Conservation (phyloP, 345 rosid genomes). For the Eucalyptus cloeziana region DNA sequence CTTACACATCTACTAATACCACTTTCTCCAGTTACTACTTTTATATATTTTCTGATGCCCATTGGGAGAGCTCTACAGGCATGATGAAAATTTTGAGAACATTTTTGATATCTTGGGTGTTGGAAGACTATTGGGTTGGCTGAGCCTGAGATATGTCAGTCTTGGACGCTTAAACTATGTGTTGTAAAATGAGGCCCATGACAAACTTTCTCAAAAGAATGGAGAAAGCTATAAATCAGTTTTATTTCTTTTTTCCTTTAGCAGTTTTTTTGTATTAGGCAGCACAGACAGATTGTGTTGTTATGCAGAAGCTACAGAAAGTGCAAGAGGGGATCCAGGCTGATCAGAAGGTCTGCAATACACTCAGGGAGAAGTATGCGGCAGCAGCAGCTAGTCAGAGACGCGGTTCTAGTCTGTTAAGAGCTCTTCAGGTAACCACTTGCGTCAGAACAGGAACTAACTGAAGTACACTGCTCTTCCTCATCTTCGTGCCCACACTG, state of each 20-base stretch:
- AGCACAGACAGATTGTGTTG: neutral
- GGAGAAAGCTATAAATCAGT: neutral
- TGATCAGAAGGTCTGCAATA: constrained; percentile 47
- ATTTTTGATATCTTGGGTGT: neutral
- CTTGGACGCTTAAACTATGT: neutral
- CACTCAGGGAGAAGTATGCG: constrained; percentile 40
- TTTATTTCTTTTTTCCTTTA: neutral
- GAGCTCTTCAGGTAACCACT: constrained; percentile 52
- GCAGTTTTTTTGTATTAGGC: neutral
- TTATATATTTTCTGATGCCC: neutral
- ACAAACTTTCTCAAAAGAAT: neutral
- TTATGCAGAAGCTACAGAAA: constrained; percentile 63
- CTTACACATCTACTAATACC: neutral
- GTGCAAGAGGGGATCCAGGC: constrained; percentile 41
- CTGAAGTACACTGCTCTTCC: neutral
- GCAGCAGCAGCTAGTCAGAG: constrained; percentile 61
- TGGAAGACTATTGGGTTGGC: neutral
- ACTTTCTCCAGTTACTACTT: neutral
- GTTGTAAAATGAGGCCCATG: neutral
- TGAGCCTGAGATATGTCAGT: neutral
- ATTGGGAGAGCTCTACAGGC: neutral
- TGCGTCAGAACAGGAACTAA: neutral
- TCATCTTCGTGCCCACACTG: neutral
- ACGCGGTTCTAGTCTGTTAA: constrained; percentile 30
- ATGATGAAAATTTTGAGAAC: neutral